phyloP scores from a whole-genome alignment of 768 basidiomycete genomes.

The Leccinum incarnatum region DNA sequence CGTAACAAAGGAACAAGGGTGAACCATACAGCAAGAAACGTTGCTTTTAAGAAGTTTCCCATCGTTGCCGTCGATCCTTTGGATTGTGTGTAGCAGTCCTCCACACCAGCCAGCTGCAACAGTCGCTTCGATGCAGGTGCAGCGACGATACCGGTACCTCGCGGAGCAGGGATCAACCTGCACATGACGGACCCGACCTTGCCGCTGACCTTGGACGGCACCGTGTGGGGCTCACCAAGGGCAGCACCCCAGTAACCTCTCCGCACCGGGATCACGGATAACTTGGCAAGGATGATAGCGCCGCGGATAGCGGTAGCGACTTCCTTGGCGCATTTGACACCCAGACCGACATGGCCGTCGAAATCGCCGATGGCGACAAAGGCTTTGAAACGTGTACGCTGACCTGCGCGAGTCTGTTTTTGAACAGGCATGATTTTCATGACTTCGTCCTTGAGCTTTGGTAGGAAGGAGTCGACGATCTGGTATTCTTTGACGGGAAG shows the following conservation, averaged over 20 bases:
- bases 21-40: slow-evolving; percentile 78
- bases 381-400: slow-evolving; percentile 99
- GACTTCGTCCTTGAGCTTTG: slow-evolving; percentile 98
- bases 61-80: slow-evolving; percentile 98
- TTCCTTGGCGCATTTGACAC: slow-evolving; percentile 99
- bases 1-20: neutral
- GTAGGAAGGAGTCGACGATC: slow-evolving; percentile 99
- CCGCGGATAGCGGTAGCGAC: slow-evolving; percentile 99
- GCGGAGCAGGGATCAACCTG: slow-evolving; percentile 95
- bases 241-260: slow-evolving; percentile 99
- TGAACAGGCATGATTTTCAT: slow-evolving; percentile 99
- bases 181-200: slow-evolving; percentile 99
- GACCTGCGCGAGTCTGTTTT: slow-evolving; percentile 99
- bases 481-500: slow-evolving; percentile 99
- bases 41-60: slow-evolving; percentile 99
- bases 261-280: slow-evolving; percentile 96
- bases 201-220: slow-evolving; percentile 97
- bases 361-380: slow-evolving; percentile 99
- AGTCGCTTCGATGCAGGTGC: slow-evolving; percentile 97
- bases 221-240: slow-evolving; percentile 98
- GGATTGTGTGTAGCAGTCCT: slow-evolving; percentile 97
- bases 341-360: slow-evolving; percentile 98
- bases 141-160: slow-evolving; percentile 99
- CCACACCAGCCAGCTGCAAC: slow-evolving; percentile 94
- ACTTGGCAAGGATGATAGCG: slow-evolving; percentile 97